Evolutionary conservation across 192 early-diverging fungal species (phyloP).

Genomic region (Coemansia sp.): DNA sequence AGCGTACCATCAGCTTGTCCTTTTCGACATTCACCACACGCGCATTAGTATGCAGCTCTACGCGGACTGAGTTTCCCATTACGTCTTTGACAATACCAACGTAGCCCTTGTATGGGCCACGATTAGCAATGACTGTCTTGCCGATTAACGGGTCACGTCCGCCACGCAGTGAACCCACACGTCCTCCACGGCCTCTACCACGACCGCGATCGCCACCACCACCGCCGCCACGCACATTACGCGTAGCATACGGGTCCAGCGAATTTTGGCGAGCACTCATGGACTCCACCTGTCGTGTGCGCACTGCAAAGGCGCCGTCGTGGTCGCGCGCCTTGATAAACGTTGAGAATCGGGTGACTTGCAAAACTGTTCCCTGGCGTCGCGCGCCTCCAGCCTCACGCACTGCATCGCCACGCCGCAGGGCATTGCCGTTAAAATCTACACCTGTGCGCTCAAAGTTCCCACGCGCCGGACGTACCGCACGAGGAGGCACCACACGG

Average conservation of each 20-base stretch:
- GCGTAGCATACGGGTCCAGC: conserved; percentile 45
- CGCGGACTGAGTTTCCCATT: conserved; percentile 65
- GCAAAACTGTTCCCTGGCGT: conserved; percentile 72
- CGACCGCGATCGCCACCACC: conserved; percentile 20
- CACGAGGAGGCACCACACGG: conserved; percentile 62
- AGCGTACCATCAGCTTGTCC: conserved; percentile 69
- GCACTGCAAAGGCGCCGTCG: conserved; percentile 73
- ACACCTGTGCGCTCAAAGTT: conserved; percentile 56
- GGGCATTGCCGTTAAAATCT: conserved; percentile 56
- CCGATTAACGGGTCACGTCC: conserved; percentile 59
- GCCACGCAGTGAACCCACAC: conserved; percentile 42
- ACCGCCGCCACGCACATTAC: conserved; percentile 27
- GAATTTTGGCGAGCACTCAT: conserved; percentile 25
- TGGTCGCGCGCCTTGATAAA: conserved; percentile 78
- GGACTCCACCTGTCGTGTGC: conserved; percentile 63
- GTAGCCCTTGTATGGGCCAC: conserved; percentile 96
- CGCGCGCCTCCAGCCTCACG: conserved; percentile 65
- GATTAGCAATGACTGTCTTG: conserved; percentile 79
- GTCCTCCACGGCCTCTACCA: conserved; percentile 39
- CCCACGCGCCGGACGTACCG: conserved; percentile 67
- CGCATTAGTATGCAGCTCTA: conserved; percentile 91
- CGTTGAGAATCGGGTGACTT: conserved; percentile 77
- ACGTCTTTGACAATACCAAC: conserved; percentile 93
- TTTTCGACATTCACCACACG: conserved; percentile 77
- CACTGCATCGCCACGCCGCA: conserved; percentile 71